These are phyloP conservation scores for Crithidia acanthocephali DNA, from an alignment of 208 protist genomes.

Conservation along the genomic window DNA sequence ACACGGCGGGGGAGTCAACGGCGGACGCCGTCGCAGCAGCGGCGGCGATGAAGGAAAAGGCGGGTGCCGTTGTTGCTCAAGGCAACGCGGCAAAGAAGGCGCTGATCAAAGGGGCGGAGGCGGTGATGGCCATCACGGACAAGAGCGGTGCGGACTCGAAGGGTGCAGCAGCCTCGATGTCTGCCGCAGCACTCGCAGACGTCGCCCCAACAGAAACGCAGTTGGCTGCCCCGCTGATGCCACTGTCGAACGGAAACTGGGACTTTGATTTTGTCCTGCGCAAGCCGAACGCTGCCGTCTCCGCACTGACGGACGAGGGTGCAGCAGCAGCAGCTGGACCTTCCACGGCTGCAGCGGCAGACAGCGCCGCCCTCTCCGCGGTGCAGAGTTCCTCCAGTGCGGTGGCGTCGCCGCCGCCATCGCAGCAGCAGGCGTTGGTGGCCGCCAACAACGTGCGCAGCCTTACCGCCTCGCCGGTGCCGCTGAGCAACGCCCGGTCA, in stretches of 20 bases:
- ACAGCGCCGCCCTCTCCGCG: not conserved
- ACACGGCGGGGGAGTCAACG: not conserved
- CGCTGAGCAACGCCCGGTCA: not conserved
- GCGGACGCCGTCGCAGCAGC: not conserved
- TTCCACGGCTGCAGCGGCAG: not conserved
- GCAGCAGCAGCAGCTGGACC: too few relatives aligned
- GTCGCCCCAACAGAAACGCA: not conserved
- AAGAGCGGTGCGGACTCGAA: not conserved
- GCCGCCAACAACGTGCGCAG: not conserved
- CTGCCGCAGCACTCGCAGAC: too few relatives aligned
- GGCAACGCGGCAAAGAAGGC: not conserved
- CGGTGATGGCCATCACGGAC: not conserved
- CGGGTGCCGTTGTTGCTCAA: not conserved
- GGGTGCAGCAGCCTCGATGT: too few relatives aligned
- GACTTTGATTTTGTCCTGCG: slow-evolving; percentile 71
- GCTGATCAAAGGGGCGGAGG: not conserved
- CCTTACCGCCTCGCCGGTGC: not conserved
- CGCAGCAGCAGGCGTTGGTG: slow-evolving; percentile 1
- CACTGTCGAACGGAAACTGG: slow-evolving; percentile 23
- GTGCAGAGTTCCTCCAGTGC: too few relatives aligned
- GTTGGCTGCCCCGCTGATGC: not conserved
- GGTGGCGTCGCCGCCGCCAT: too few relatives aligned
- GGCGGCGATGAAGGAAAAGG: not conserved
- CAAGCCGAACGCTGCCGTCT: slow-evolving; percentile 16
- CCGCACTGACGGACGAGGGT: not conserved